Evolutionary conservation across 2,329 filamentous ascomycete genomes (phyloP).

Genomic region (Aspergillus clavatus): DNA sequence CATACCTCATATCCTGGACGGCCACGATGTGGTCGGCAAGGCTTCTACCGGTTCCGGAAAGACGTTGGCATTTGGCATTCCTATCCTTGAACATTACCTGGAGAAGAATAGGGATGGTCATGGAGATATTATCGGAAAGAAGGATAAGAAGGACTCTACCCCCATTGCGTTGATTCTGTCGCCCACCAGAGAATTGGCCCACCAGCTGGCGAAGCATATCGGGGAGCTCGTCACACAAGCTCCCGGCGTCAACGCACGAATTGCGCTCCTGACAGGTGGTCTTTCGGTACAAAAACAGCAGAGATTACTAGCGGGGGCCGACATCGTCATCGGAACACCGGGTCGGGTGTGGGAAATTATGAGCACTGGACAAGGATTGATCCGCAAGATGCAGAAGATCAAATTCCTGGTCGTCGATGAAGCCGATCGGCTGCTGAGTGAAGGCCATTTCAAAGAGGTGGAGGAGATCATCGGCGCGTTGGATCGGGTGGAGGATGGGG

Average conservation of each 20-base stretch:
- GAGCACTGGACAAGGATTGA: slow-evolving; percentile 65
- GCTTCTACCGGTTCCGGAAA: slow-evolving; percentile 95
- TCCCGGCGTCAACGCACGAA: slow-evolving; percentile 54
- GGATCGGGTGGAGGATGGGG: slow-evolving; percentile 56
- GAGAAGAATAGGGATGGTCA: slow-evolving; percentile 35
- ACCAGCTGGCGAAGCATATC: slow-evolving; percentile 83
- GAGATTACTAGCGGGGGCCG: slow-evolving; percentile 72
- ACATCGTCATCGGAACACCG: slow-evolving; percentile 90
- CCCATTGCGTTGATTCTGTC: slow-evolving; percentile 79
- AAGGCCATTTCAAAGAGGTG: slow-evolving; percentile 92
- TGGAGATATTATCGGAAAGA: slow-evolving; percentile 28
- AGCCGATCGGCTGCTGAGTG: slow-evolving; percentile 83
- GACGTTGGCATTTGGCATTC: slow-evolving; percentile 89
- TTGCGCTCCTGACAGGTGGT: slow-evolving; percentile 89
- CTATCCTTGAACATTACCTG: slow-evolving; percentile 81
- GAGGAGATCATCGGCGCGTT: slow-evolving; percentile 80
- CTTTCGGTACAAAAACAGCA: slow-evolving; percentile 94
- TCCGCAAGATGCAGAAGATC: slow-evolving; percentile 66
- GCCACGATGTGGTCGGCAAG: slow-evolving; percentile 91
- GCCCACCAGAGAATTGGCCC: slow-evolving; percentile 87
- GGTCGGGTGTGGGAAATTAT: slow-evolving; percentile 93
- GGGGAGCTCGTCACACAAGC: slow-evolving; percentile 64
- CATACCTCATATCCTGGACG: slow-evolving; percentile 76
- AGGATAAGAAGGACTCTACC: slow-evolving; percentile 37
- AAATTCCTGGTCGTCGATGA: slow-evolving; percentile 88